A percentile compares a stretch with the other conserved stretches of the same genome.
phyloP scores from a whole-genome alignment of 306 rosid genomes.

The Geum urbanum region DNA sequence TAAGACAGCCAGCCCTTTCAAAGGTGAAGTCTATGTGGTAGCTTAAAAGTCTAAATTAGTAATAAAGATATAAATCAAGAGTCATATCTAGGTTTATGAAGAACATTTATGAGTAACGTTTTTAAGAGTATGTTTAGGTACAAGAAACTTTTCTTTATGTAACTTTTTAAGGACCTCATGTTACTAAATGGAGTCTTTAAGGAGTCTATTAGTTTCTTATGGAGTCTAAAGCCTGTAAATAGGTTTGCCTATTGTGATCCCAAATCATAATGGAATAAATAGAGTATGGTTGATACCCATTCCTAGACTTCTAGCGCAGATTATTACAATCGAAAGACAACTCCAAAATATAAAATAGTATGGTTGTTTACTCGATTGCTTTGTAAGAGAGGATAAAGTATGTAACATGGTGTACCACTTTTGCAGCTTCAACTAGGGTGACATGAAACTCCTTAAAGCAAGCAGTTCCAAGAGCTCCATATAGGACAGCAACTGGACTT shows the following conservation, averaged over 20 bases:
- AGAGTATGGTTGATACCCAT: not conserved
- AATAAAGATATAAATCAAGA: too few species aligned
- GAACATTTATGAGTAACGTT: not conserved
- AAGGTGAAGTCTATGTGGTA: too few species aligned
- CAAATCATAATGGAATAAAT: not conserved
- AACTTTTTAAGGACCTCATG: not conserved
- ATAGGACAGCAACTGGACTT: constrained; percentile 73
- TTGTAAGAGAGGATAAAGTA: constrained; percentile 8
- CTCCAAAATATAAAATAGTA: constrained; percentile 5
- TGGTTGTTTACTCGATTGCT: not conserved
- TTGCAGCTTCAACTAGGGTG: constrained; percentile 68
- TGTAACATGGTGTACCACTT: constrained; percentile 48
- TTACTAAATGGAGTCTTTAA: not conserved
- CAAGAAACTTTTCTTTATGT: not conserved
- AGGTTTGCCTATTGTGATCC: not conserved
- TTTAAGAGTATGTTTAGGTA: not conserved
- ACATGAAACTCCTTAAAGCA: constrained; percentile 83
- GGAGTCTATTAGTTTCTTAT: not conserved
- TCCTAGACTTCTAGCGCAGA: constrained; percentile 1
- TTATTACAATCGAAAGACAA: constrained; percentile 4
- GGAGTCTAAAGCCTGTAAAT: not conserved
- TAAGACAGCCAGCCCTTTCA: too few species aligned
- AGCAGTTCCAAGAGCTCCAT: constrained; percentile 82
- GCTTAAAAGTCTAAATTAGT: too few species aligned
- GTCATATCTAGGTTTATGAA: not conserved